Base-by-base conservation (phyloP, 257 asterid genomes). In the Forsythia viridissima region DNA sequence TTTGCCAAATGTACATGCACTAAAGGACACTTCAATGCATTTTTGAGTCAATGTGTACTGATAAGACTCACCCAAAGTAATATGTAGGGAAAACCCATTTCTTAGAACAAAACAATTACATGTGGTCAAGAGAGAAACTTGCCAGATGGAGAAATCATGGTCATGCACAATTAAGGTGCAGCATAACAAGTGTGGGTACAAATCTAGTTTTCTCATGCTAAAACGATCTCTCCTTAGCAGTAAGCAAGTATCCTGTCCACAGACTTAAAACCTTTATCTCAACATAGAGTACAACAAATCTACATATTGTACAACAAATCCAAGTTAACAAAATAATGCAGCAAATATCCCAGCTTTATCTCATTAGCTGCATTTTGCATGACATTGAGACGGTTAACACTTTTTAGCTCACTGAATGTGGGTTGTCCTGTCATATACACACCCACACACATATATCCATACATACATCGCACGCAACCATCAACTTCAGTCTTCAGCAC, bases 21-120 rank as follows among this genome's bases (percentile, higher is more conserved):
- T 78, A 69, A 18, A 38, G 6, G 61, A 44, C 20, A 77, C 55
- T 24, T 67, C 51, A 77, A 44, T n/a, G 75, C 43, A 20, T 42
- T 76, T 24, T 15, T 55, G 30, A 1, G 30, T 18, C 38, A 55
- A 5, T 18, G 24, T 5, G 4, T 18, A n/a, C 24, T 55, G 11
- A n/a, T 6, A 55, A 52, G 21, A 55, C 10, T 67, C 30, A 37
- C 21, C 12, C 63, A 0, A 34, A 57, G 59, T 59, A 51, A 43
- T 70, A 71, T 67, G n/a, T 11, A 24, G 30, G 24, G 11, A 39
- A 39, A 66, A 9, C 36, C 18, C 59, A 41, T 12, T 30, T 63
- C 55, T 5, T 34, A 4, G 4, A 41, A 7, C 55, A 69, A n/a
- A 34, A 36, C 73, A 39, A 8, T 12, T 11, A 9, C 15, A 21